Evolutionary conservation across 2,329 filamentous ascomycete species (phyloP).

Genomic region (Penicillium crustosum): DNA sequence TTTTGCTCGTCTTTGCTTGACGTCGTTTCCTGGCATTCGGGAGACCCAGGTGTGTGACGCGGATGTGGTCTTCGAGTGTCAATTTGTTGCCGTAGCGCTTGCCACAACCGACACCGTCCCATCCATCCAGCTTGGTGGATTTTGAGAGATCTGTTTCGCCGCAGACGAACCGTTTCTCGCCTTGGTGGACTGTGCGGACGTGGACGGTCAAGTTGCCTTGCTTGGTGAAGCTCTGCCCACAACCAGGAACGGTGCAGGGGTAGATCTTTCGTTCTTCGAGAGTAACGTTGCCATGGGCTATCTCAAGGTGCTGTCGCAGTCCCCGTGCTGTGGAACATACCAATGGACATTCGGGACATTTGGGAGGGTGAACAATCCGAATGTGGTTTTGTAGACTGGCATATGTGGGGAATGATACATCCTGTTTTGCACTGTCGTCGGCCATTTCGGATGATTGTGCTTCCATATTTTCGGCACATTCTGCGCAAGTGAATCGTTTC

Average conservation of each 20-base stretch:
- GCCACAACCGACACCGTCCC: conserved; percentile 70
- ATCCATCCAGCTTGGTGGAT: conserved; percentile 60
- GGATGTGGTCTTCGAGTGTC: conserved; percentile 78
- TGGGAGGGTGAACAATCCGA: conserved; percentile 67
- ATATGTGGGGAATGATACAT: conserved; percentile 69
- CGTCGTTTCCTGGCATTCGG: conserved; percentile 44
- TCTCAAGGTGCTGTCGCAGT: conserved; percentile 74
- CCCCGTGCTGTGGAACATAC: conserved; percentile 66
- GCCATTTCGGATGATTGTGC: conserved; percentile 38
- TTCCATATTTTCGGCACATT: conserved; percentile 57
- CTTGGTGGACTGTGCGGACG: conserved; percentile 72
- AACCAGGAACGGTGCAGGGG: conserved; percentile 66
- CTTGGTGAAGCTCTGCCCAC: conserved; percentile 75
- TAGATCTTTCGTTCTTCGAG: conserved; percentile 65
- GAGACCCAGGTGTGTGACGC: conserved; percentile 74
- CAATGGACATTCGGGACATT: conserved; percentile 71
- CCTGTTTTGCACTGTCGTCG: conserved; percentile 19
- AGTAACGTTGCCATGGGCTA: conserved; percentile 63
- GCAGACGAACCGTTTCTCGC: conserved; percentile 73
- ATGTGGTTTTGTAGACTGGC: conserved; percentile 72
- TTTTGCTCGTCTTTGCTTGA: conserved; percentile 30
- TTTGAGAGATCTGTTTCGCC: conserved; percentile 63
- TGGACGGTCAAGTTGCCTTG: conserved; percentile 81
- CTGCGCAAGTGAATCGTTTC: conserved; percentile 71
- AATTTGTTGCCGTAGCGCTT: conserved; percentile 74